Evolutionary conservation across 2,329 filamentous ascomycete genomes (phyloP), one percentile per base, ranked within the genome.

Genomic region (Mycosphaerelloides madeirae): DNA sequence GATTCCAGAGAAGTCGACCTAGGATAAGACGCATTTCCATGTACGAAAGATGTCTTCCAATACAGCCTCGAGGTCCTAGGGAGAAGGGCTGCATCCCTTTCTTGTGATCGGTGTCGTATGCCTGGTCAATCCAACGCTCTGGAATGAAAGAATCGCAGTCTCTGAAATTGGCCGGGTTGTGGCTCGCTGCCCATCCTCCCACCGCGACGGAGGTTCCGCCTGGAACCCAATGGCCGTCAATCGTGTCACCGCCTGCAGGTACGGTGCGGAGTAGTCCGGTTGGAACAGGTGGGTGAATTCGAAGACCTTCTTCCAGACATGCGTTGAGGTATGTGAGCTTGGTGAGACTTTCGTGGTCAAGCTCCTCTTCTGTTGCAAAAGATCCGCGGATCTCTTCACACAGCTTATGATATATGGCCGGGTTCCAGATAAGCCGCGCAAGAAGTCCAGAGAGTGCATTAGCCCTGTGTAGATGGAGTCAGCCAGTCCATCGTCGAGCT

Each of bases 371-470:
- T 13, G 31, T 36, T 19, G 29, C 9, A 8, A 51, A 38, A 18
- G 31, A 11, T 4, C n/a, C 51, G 9, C 69, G 60, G 1, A 88
- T 63, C 60, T 88, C 84, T 1, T 65, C 54, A 49, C 75, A 73
- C 38, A 87, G 67, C 20, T 71, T 73, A 1, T 61, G 56, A 43
- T 84, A 74, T n/a, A 72, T 72, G 0, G 51, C 31, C 0, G 80
- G 80, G 54, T 80, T 79, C 57, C 79, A 80, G 28, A 88, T 71
- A 3, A 89, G 66, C 61, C 80, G 81, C 65, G 88, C 89, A 52
- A 89, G 85, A 0, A 88, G 76, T 2, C 81, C 74, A 1, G 76
- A 76, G 0, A 89, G 72, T 2, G 77, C 78, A 56, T 88, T 89
- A 32, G 83, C 85, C 0, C 85, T 90, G n/a, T n/a, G n/a, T n/a